Conservation (phyloP, 768 basidiomycete genomes). For the Pulveroboletus sp. region DNA sequence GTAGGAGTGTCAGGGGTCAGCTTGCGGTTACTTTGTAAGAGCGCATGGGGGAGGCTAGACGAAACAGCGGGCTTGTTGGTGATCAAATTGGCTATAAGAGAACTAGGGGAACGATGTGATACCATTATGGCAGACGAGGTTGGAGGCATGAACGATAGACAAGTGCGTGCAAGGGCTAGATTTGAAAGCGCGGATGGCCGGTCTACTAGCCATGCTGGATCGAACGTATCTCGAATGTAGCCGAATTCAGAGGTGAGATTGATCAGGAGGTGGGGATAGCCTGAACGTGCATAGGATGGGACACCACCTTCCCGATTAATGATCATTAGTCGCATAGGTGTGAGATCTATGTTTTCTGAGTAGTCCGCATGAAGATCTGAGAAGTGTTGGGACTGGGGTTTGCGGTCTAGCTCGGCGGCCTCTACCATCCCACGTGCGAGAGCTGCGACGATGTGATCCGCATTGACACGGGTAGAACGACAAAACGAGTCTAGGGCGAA, state of each 20-base stretch:
- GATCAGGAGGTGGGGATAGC: constrained; percentile 92
- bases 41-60: constrained; percentile 90
- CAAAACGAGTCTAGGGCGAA: constrained; percentile 90
- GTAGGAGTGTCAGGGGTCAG: constrained; percentile 91
- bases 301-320: constrained; percentile 96
- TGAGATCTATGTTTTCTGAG: constrained; percentile 69
- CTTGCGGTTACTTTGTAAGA: constrained; percentile 81
- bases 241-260: constrained; percentile 85
- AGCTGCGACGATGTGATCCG: constrained; percentile 85
- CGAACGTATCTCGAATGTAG: constrained; percentile 84
- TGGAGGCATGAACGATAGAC: constrained; percentile 88
- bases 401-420: constrained; percentile 45
- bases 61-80: constrained; percentile 97
- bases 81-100: constrained; percentile 93
- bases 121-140: constrained; percentile 95
- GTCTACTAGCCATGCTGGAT: constrained; percentile 63
- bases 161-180: constrained; percentile 77
- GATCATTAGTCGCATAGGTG: constrained; percentile 93
- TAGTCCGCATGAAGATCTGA: constrained; percentile 34
- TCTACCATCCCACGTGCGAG: constrained; percentile 80
- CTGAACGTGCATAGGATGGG: constrained; percentile 93
- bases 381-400: constrained; percentile 29
- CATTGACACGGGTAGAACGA: constrained; percentile 76
- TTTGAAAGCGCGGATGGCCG: constrained; percentile 88
- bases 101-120: constrained; percentile 92